phyloP scores from a whole-genome alignment of 352 stramenopile species.

The Elongisporangium anandrum region DNA sequence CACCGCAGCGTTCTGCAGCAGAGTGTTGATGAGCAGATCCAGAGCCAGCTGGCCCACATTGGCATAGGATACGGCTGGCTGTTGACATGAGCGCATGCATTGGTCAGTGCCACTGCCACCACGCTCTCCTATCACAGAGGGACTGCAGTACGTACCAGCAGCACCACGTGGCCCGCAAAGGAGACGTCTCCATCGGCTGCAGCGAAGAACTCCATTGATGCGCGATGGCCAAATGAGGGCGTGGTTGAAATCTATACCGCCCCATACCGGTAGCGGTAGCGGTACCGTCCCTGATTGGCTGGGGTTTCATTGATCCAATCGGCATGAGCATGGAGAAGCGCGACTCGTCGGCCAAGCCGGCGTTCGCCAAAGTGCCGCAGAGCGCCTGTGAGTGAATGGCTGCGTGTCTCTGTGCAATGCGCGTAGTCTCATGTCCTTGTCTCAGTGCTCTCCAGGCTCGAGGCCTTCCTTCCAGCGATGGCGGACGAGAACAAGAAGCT shows the following conservation, averaged over 20 bases:
- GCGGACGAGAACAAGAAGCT: slow-evolving; percentile 76
- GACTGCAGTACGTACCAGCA: slow-evolving; percentile 34
- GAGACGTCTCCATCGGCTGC: slow-evolving; percentile 17
- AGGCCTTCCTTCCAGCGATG: slow-evolving; percentile 73
- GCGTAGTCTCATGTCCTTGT: neutral
- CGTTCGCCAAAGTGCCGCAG: slow-evolving; percentile 52
- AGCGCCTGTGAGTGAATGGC: slow-evolving; percentile 41
- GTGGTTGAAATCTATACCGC: too few species aligned
- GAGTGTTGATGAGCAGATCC: slow-evolving; percentile 74
- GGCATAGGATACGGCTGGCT: slow-evolving; percentile 77
- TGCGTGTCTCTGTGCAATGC: slow-evolving; percentile 2
- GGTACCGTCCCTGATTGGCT: too few species aligned
- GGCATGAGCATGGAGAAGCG: slow-evolving; percentile 12
- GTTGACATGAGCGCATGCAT: slow-evolving; percentile 9
- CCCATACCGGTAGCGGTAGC: too few species aligned
- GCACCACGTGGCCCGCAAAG: slow-evolving; percentile 49
- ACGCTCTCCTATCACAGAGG: neutral
- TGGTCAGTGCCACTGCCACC: too few species aligned
- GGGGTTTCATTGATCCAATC: too few species aligned
- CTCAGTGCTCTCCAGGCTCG: slow-evolving; percentile 65
- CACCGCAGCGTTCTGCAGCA: slow-evolving; percentile 35
- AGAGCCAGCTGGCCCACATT: slow-evolving; percentile 78
- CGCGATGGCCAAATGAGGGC: slow-evolving; percentile 5
- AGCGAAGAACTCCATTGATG: slow-evolving; percentile 59
- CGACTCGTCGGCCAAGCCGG: too few species aligned